A percentile compares a stretch with the other conserved stretches of the same genome.
These are phyloP conservation scores for Cadophora sp. DNA, from an alignment of 2,329 filamentous ascomycete genomes.

Conservation along the genomic window DNA sequence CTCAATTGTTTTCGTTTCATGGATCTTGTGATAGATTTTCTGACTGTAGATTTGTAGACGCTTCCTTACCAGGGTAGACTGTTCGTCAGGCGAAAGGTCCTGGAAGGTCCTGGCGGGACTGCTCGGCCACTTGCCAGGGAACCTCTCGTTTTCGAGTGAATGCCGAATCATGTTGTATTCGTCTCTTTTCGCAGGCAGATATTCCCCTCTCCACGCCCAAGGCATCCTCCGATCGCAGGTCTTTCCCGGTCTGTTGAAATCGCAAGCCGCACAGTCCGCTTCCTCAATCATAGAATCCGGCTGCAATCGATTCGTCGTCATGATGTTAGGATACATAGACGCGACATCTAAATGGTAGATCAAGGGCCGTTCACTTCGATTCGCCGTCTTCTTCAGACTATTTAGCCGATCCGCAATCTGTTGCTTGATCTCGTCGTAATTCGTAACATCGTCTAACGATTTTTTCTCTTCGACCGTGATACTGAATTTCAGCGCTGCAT, in stretches of 20 bases:
- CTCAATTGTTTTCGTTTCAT: conserved; percentile 90
- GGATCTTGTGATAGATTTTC: conserved; percentile 99
- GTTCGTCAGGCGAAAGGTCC: conserved; percentile 82
- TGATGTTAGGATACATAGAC: conserved; percentile 99
- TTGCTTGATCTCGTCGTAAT: conserved; percentile 83
- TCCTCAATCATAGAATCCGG: conserved; percentile 99
- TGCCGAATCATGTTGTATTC: conserved; percentile 99
- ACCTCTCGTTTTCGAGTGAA: conserved; percentile 88
- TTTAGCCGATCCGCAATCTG: conserved; percentile 78
- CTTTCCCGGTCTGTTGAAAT: conserved; percentile 97
- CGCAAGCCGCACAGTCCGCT: conserved; percentile 94
- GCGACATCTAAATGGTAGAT: conserved; percentile 99
- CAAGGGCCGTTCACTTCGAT: conserved; percentile 82
- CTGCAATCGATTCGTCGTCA: conserved; percentile 98
- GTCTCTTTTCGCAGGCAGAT: conserved; percentile 91
- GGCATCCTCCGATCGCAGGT: conserved; percentile 94
- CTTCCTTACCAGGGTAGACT: conserved; percentile 81
- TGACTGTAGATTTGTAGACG: conserved; percentile 92
- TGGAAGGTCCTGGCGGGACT: conserved; percentile 77
- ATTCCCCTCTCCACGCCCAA: conserved; percentile 98
- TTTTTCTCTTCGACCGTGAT: conserved; percentile 86
- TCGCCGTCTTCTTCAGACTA: conserved; percentile 80
- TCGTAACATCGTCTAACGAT: conserved; percentile 76
- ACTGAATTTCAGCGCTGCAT: conserved; percentile 88
- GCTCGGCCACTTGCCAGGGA: conserved; percentile 80